Percentiles rank a stretch among this genome's conserved stretches.
These are phyloP conservation scores for Aspergillus eucalypticola DNA, from an alignment of 2,329 filamentous ascomycete species.

Conservation along the genomic window DNA sequence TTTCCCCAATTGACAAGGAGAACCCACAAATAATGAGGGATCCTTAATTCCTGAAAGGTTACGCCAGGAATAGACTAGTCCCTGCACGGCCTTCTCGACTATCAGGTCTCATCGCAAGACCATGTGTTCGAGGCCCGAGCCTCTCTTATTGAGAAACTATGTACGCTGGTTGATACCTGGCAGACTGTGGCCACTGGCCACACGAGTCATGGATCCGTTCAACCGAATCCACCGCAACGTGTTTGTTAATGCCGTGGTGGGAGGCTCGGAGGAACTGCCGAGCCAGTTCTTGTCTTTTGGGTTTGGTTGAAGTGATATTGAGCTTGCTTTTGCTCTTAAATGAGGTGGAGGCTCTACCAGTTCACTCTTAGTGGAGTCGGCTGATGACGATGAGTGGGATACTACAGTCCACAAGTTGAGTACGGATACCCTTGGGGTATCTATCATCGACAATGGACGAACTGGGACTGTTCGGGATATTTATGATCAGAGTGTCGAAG, in stretches of 20 bases:
- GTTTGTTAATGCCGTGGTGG: constrained; percentile 62
- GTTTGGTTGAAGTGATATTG: not conserved
- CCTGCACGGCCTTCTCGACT: too few species aligned
- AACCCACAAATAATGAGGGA: too few species aligned
- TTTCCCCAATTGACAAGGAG: too few species aligned
- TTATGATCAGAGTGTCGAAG: not conserved
- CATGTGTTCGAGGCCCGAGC: too few species aligned
- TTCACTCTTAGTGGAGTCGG: too few species aligned
- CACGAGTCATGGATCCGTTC: not conserved
- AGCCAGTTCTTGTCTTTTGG: constrained; percentile 42
- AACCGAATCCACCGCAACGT: constrained; percentile 24
- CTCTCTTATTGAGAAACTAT: not conserved
- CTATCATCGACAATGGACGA: not conserved
- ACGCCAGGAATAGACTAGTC: too few species aligned
- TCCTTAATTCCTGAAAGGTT: too few species aligned
- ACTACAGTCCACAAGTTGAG: not conserved
- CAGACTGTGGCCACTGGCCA: not conserved
- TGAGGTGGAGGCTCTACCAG: not conserved
- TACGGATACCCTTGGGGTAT: not conserved
- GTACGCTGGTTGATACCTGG: not conserved
- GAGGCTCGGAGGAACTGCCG: constrained; percentile 34
- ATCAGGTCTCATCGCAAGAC: too few species aligned
- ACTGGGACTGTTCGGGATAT: not conserved
- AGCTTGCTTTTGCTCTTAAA: not conserved
- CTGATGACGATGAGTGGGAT: not conserved